phyloP scores from a whole-genome alignment of 2,329 filamentous ascomycete genomes.

The Bretziella fagacearum region DNA sequence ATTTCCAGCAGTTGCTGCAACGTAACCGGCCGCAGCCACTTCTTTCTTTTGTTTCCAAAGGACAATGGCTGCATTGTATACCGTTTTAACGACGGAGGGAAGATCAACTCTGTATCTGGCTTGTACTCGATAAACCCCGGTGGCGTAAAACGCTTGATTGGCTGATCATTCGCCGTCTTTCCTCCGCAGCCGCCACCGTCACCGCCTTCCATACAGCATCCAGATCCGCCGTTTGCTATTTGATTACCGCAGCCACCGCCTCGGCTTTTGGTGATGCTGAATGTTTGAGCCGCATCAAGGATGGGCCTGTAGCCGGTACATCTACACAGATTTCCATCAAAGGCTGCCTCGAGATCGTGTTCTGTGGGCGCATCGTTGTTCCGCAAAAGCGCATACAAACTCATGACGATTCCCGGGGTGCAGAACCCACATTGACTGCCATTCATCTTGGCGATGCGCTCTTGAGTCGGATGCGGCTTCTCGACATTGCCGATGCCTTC shows the following conservation, averaged over 20 bases:
- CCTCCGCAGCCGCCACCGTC: constrained; percentile 45
- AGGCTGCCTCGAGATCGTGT: constrained; percentile 83
- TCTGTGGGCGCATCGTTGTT: constrained; percentile 66
- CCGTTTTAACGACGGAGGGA: constrained; percentile 70
- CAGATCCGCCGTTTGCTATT: constrained; percentile 28
- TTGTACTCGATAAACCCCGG: constrained; percentile 91
- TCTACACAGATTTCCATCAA: constrained; percentile 88
- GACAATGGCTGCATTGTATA: constrained; percentile 66
- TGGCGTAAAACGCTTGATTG: constrained; percentile 56
- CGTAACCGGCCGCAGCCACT: constrained; percentile 81
- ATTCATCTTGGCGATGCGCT: constrained; percentile 78
- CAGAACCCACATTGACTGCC: constrained; percentile 92
- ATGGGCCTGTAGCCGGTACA: constrained; percentile 95
- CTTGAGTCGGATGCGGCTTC: constrained; percentile 73
- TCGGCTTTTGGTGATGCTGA: constrained; percentile 35
- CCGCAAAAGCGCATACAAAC: constrained; percentile 76
- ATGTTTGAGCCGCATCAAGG: constrained; percentile 82
- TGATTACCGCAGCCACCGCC: constrained; percentile 31
- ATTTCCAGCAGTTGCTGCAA: constrained; percentile 79
- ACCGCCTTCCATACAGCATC: constrained; percentile 57
- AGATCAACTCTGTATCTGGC: constrained; percentile 86
- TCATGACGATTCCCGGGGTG: constrained; percentile 96
- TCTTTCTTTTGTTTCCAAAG: constrained; percentile 89
- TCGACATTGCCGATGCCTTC: constrained; percentile 87
- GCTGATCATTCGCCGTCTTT: constrained; percentile 30